Base-by-base conservation (phyloP, 768 basidiomycete species). In the Solioccasus polychromus region DNA sequence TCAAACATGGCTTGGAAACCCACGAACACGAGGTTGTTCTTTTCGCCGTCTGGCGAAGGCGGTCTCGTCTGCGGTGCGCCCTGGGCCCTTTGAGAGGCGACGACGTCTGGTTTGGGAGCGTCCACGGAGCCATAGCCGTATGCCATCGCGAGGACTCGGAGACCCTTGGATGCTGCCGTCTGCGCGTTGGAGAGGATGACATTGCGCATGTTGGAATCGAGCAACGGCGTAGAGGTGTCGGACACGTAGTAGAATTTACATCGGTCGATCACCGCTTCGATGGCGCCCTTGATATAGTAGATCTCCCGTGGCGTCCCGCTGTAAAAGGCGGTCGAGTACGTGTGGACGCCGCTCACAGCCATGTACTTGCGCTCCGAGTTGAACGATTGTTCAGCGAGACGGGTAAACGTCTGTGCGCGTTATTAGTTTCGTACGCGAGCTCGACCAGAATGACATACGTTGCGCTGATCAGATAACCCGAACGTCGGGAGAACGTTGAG, bases 1-100 rank as follows among this genome's bases (percentile, higher is more conserved):
- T 98, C 95, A 44, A 87, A 71, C 92, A 97, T 98, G 10, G 90
- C 92, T 61, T 90, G 86, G 68, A 93, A 95, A 1, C 95, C 95
- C 4, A 79, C 88, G 62, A 98, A 97, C 7, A 94, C 77, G 8
- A 98, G 72, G 56, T 83, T 86, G 39, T 51, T 62, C 54, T 52
- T 61, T 57, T 71, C 68, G 62, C 66, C 50, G 63, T 72, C 59
- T 36, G 60, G 65, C 24, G 62, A 25, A 53, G 66, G 24, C 54
- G 64, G n/a, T 59, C 63, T 20, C 39, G 59, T 51, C 3, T 48
- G 48, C 12, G 71, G 62, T 14, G 60, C 45, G 15, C 54, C 54
- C 10, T 54, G 55, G n/a, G 54, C 35, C 22, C 34, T 55, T 2
- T 49, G 61, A 0, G 65, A 41, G 1, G 55, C 43, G 3, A 37